A percentile compares a stretch with the other conserved stretches of the same genome.
phyloP scores from a whole-genome alignment of 192 early-diverging fungal species.

The Gaertneriomyces sp. region DNA sequence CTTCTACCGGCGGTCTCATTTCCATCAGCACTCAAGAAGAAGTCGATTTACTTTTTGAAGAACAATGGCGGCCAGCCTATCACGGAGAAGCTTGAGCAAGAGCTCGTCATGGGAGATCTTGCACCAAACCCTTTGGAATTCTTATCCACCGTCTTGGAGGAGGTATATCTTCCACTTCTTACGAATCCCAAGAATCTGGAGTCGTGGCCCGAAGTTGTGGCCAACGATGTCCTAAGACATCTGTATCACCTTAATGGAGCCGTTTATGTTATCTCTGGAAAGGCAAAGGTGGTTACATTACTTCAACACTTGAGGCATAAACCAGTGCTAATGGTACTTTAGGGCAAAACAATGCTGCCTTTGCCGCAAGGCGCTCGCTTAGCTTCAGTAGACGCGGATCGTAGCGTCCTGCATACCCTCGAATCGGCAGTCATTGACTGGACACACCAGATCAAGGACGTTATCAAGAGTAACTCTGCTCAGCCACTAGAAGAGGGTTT shows the following conservation, averaged over 20 bases:
- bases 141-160: constrained; percentile 52
- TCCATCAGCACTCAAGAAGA: constrained; percentile 54
- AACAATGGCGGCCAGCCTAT: constrained; percentile 42
- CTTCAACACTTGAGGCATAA: neutral
- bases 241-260: constrained; percentile 63
- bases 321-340: neutral
- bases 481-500: constrained; percentile 59
- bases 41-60: constrained; percentile 61
- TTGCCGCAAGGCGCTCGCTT: constrained; percentile 56
- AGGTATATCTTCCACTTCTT: constrained; percentile 60
- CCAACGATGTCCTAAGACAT: constrained; percentile 61
- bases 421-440: constrained; percentile 68
- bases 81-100: constrained; percentile 53
- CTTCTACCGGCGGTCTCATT: constrained; percentile 53
- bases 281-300: constrained; percentile 47
- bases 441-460: constrained; percentile 67
- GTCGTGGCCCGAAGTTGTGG: constrained; percentile 66
- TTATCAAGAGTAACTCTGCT: constrained; percentile 58
- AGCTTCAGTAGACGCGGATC: constrained; percentile 44
- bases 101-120: constrained; percentile 58
- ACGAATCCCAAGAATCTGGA: constrained; percentile 64
- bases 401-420: constrained; percentile 54
- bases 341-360: constrained; percentile 67
- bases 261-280: constrained; percentile 64
- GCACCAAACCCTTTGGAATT: constrained; percentile 60